Base-by-base conservation (phyloP, 495 filamentous ascomycete species). In the Penicillium coprophilum region DNA sequence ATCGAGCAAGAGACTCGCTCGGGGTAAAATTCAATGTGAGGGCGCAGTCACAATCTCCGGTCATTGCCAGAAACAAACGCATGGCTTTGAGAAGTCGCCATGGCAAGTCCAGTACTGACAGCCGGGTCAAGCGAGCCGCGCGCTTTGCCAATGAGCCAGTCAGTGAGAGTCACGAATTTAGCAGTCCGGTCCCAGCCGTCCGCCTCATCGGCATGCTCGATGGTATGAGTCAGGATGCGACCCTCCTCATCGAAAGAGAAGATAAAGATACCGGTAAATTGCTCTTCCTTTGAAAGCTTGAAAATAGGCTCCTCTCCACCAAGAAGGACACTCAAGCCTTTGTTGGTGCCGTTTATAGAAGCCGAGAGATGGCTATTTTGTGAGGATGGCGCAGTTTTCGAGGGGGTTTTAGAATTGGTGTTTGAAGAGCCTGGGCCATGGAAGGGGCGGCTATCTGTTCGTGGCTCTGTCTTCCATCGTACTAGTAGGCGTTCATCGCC, bases 161-260 rank as follows among this genome's bases (percentile, higher is more conserved):
- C 91, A 38, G 91, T 94, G 60, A 96, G 71, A 28, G 85, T 89
- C 0, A 96, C 88, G 21, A 96, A 89, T 64, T 85, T 86, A 12
- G 89, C 75, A 53, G 80, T 83, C 10, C 76, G 77, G 43, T 87
- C 90, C 80, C 86, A 87, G 44, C 86, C 85, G 45, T 86, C 81
- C 46, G 86, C 86, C 55, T 90, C 81, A 63, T 97, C 87, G 10
- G 86, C 88, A 77, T 96, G 90, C 72, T 98, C 94, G 66, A 98
- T 97, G 0, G 89, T 94, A 74, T 97, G 94, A 50, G 80, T 86
- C 46, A 87, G 60, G 24, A 98, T 85, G 47, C 91, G 77, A 3
- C 95, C 94, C 59, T 95, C 85, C 56, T 87, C 83, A 65, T 98
- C 95, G 71, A 98, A 98, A 50, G 94, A 90, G 72, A 98, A 98